phyloP scores from a whole-genome alignment of 2,329 filamentous ascomycete genomes.

The Trichoderma sp. region DNA sequence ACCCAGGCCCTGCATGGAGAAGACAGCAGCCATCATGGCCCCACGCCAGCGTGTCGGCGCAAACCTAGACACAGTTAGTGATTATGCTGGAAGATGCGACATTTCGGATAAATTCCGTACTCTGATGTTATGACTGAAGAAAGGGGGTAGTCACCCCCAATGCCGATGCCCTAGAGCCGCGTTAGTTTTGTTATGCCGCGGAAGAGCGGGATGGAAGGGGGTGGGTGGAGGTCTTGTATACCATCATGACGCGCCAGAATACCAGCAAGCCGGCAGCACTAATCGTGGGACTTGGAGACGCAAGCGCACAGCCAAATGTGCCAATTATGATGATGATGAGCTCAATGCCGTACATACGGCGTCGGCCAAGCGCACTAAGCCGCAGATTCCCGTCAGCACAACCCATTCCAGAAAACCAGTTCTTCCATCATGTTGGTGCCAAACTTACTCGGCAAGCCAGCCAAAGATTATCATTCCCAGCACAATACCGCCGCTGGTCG shows the following conservation, averaged over 20 bases:
- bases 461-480: constrained; percentile 77
- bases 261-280: constrained; percentile 61
- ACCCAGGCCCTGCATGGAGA: constrained; percentile 83
- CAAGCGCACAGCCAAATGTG: constrained; percentile 65
- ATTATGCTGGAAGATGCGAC: constrained; percentile 20
- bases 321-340: constrained; percentile 69
- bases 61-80: constrained; percentile 50
- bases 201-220: not conserved
- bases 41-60: constrained; percentile 79
- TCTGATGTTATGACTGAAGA: constrained; percentile 80
- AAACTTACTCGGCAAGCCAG: constrained; percentile 63
- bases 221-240: constrained; percentile 27
- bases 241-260: constrained; percentile 76
- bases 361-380: constrained; percentile 62
- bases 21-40: constrained; percentile 80
- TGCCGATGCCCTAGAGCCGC: constrained; percentile 58
- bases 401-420: not conserved
- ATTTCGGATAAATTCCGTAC: constrained; percentile 30
- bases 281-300: constrained; percentile 59
- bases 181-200: constrained; percentile 2
- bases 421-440: not conserved
- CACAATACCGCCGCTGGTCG: constrained; percentile 75
- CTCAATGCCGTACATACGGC: constrained; percentile 80
- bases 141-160: constrained; percentile 80
- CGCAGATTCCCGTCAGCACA: not conserved